Percentiles rank a stretch among this genome's conserved stretches.
phyloP scores from a whole-genome alignment of 257 asterid genomes.

The Hygrophila difformis region DNA sequence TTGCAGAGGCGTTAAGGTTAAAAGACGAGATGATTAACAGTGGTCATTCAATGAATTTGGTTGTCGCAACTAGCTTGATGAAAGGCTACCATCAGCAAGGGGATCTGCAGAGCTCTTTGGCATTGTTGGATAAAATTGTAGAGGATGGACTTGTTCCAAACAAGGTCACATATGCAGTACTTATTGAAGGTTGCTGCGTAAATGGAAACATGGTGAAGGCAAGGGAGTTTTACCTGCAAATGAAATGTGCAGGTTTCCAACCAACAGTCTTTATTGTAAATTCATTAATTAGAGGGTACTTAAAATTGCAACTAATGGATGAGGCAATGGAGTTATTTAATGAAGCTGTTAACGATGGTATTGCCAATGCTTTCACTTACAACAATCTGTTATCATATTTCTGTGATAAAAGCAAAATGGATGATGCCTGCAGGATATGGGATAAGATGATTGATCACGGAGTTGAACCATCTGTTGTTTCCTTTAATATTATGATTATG shows the following conservation, averaged over 20 bases:
- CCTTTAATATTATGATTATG: slow-evolving; percentile 55
- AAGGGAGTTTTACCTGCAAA: slow-evolving; percentile 33
- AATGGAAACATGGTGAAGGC: slow-evolving; percentile 52
- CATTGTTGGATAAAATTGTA: slow-evolving; percentile 39
- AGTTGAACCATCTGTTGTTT: slow-evolving; percentile 41
- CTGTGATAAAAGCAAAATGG: slow-evolving; percentile 37
- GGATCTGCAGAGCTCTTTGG: slow-evolving; percentile 47
- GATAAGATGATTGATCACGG: slow-evolving; percentile 47
- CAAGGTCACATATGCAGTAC: slow-evolving; percentile 72
- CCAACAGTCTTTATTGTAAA: slow-evolving; percentile 45
- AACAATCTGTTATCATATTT: slow-evolving; percentile 49
- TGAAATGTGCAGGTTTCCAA: slow-evolving; percentile 55
- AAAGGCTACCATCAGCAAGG: slow-evolving; percentile 69
- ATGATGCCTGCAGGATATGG: slow-evolving; percentile 50
- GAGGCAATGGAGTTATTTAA: slow-evolving; percentile 45
- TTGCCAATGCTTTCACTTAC: slow-evolving; percentile 61
- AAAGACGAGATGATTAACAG: slow-evolving; percentile 64
- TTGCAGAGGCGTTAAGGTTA: slow-evolving; percentile 52
- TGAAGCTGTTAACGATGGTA: slow-evolving; percentile 44
- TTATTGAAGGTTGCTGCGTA: slow-evolving; percentile 70
- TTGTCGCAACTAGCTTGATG: slow-evolving; percentile 77
- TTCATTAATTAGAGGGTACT: slow-evolving; percentile 57
- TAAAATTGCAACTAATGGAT: slow-evolving; percentile 30
- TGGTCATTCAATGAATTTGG: slow-evolving; percentile 55
- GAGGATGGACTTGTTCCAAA: slow-evolving; percentile 52